Base-by-base conservation (phyloP, 306 rosid genomes). In the Chamaecrista fasciculata region DNA sequence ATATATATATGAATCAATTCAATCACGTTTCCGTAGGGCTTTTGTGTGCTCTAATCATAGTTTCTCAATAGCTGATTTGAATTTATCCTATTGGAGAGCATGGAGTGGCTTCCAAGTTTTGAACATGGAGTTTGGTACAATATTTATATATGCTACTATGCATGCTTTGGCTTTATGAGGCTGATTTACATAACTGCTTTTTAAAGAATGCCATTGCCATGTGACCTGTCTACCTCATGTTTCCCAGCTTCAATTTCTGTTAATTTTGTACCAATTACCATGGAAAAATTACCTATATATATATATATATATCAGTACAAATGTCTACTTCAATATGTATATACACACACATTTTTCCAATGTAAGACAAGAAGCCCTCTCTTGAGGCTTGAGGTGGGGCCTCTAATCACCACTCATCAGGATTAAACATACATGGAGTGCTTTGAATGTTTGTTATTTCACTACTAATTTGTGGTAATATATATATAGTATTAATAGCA, bases 141-240 rank as follows among this genome's bases (percentile, higher is more conserved):
- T 37, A 74, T 53, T 6, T 25, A 28, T n/a, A n/a, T n/a, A n/a
- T n/a, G n/a, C n/a, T n/a, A n/a, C n/a, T n/a, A n/a, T n/a, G n/a
- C n/a, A n/a, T 74, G 76, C 55, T 80, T 80, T 75, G 76, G 76
- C 70, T 16, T 72, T 77, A 48, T 72, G 49, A 73, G 60, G 78
- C 70, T 29, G 20, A 11, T 47, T 36, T 62, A 47, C 9, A 48
- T 72, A 25, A n/a, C 70, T 58, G 28, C 36, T 26, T 53, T 62
- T 29, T 39, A 8, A 59, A n/a, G 39, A 56, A 43, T 60, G 78
- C 66, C 75, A 79, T 68, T 60, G 78, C 69, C 75, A 79, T 68
- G 51, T 79, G 80, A 47, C 37, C 69, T 60, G 67, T 25, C 61
- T 20, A 20, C 26, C 46, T 63, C 55, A 39, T 56, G 76, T 42